phyloP scores from a whole-genome alignment of 179 eudicot species.

The Pouteria campechiana region DNA sequence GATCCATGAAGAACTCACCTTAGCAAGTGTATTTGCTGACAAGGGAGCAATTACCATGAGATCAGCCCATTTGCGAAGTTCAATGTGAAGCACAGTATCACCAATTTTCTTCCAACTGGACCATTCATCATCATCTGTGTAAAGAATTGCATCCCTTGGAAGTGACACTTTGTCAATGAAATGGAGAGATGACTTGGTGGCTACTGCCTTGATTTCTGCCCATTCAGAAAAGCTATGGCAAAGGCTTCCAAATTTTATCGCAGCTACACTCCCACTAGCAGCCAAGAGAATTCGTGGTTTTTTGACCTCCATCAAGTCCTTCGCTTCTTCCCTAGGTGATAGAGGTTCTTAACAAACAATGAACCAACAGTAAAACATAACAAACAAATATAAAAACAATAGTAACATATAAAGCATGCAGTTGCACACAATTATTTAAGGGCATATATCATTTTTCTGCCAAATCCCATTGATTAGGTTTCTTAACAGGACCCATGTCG shows the following conservation, averaged over 20 bases:
- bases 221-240: slow-evolving; percentile 85
- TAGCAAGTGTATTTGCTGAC: slow-evolving; percentile 87
- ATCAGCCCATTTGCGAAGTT: slow-evolving; percentile 93
- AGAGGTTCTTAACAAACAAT: no score
- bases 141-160: slow-evolving; percentile 61
- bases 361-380: no score
- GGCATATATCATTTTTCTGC: no score
- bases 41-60: slow-evolving; percentile 93
- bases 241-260: slow-evolving; percentile 80
- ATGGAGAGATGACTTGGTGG: slow-evolving; percentile 63
- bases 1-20: slow-evolving; percentile 29
- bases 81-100: slow-evolving; percentile 84
- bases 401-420: no score
- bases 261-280: slow-evolving; percentile 98
- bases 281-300: slow-evolving; percentile 84
- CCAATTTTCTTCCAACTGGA: slow-evolving; percentile 78
- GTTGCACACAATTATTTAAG: no score
- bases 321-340: no score
- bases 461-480: no score
- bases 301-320: no score
- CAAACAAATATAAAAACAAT: no score
- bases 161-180: slow-evolving; percentile 54
- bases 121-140: slow-evolving; percentile 94
- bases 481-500: no score
- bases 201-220: slow-evolving; percentile 93